Conservation (phyloP, 352 stramenopile species). For the Phytophthora aleatoria region DNA sequence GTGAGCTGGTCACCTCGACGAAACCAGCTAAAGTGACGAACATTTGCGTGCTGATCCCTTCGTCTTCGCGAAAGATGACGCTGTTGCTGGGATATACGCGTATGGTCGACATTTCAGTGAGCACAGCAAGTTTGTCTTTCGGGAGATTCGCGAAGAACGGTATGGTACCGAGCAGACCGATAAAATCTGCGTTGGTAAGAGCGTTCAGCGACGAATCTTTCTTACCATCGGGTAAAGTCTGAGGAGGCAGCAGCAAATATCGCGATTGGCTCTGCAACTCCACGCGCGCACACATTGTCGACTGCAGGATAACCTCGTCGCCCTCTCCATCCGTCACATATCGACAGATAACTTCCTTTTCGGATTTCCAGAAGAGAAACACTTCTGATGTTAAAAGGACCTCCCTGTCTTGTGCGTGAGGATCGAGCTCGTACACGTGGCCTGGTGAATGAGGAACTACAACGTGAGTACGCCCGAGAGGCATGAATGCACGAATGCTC, state of each 20-base stretch:
- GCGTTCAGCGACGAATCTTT: conserved; percentile 56
- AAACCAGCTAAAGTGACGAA: conserved; percentile 72
- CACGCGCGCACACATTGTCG: conserved; percentile 49
- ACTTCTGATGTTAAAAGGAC: conserved; percentile 48
- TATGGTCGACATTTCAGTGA: conserved; percentile 82
- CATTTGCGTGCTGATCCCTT: conserved; percentile 81
- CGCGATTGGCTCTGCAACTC: conserved; percentile 50
- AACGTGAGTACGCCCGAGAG: conserved; percentile 10
- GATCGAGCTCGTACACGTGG: conserved; percentile 25
- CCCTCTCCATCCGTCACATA: conserved; percentile 61
- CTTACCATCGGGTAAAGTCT: conserved; percentile 9
- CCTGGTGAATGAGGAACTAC: conserved; percentile 6
- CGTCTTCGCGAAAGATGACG: conserved; percentile 76
- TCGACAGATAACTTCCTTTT: conserved; percentile 63
- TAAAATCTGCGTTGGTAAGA: conserved; percentile 70
- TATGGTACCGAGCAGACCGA: conserved; percentile 63
- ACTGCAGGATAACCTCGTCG: conserved; percentile 74
- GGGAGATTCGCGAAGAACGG: conserved; percentile 75
- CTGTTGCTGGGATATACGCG: conserved; percentile 72
- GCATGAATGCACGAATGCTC: conserved; percentile 41
- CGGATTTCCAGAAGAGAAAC: conserved; percentile 68
- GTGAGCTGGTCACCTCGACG: conserved; percentile 69
- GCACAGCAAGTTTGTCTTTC: conserved; percentile 55
- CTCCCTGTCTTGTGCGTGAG: conserved; percentile 34
- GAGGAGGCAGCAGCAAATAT: conserved; percentile 37